Conservation (phyloP, 2,329 filamentous ascomycete species). For the Chalaropsis thielavioides region DNA sequence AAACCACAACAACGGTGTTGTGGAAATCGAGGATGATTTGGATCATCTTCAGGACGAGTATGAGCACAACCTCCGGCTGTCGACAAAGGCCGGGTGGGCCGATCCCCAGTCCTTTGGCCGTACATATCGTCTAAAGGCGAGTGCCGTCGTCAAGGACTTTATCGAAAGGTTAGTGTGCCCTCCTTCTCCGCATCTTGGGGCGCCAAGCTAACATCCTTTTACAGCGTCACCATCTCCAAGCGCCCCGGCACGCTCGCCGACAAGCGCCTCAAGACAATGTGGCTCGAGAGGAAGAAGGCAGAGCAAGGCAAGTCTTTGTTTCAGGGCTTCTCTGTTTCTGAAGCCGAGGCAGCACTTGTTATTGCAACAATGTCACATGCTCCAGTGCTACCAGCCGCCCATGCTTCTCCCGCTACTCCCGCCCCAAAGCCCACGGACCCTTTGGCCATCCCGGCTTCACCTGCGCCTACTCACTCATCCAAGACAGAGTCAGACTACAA, state of each 20-base stretch:
- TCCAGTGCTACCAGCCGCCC: background rate
- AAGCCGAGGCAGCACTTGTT: slow-evolving; percentile 10
- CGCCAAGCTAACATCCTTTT: background rate
- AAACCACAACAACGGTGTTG: slow-evolving; percentile 53
- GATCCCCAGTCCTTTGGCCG: slow-evolving; percentile 48
- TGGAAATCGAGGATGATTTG: slow-evolving; percentile 53
- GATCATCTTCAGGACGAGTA: slow-evolving; percentile 26
- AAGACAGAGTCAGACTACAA: slow-evolving; percentile 14
- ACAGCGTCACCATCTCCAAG: slow-evolving; percentile 1
- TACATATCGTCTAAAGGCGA: slow-evolving; percentile 47
- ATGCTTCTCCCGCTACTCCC: background rate
- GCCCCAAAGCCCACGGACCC: background rate
- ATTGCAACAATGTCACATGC: background rate
- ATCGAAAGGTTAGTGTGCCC: slow-evolving; percentile 31
- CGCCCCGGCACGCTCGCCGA: slow-evolving; percentile 7
- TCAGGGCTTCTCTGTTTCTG: background rate
- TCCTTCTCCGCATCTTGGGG: background rate
- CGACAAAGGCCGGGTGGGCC: slow-evolving; percentile 37
- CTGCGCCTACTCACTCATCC: slow-evolving; percentile 12
- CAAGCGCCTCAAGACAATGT: slow-evolving; percentile 5
- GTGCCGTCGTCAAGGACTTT: slow-evolving; percentile 57
- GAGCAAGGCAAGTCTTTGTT: background rate
- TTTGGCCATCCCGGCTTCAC: slow-evolving; percentile 11
- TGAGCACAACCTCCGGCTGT: slow-evolving; percentile 6
- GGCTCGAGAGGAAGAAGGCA: background rate